phyloP scores from a whole-genome alignment of 441 rosid genomes.

The Flueggea neowawraea region DNA sequence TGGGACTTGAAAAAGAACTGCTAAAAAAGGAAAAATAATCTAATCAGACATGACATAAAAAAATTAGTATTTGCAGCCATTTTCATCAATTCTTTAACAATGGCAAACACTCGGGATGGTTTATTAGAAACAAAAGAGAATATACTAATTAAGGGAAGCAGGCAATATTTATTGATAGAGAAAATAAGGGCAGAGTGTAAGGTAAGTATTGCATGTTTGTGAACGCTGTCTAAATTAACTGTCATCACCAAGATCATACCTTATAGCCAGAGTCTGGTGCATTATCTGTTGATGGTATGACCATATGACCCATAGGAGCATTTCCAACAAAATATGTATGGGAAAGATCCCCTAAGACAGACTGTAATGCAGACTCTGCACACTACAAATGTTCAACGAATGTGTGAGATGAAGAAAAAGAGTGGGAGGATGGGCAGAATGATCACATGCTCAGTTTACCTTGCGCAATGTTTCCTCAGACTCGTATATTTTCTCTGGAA shows the following conservation, averaged over 20 bases:
- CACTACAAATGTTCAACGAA: constrained; percentile 44
- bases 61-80: neutral
- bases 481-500: constrained; percentile 82
- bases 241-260: constrained; percentile 31
- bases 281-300: constrained; percentile 37
- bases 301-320: constrained; percentile 95
- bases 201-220: neutral
- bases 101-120: neutral
- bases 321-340: constrained; percentile 91
- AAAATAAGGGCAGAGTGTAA: neutral
- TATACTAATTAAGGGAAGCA: neutral
- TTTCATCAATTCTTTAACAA: neutral
- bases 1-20: constrained; percentile 90
- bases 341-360: constrained; percentile 72
- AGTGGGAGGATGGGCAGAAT: neutral
- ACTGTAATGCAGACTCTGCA: constrained; percentile 82
- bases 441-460: constrained; percentile 32
- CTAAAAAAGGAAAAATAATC: constrained; percentile 27
- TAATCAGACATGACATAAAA: neutral
- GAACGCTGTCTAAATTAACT: neutral
- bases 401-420: constrained; percentile 7
- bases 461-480: constrained; percentile 88
- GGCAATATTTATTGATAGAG: neutral
- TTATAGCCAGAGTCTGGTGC: constrained; percentile 42
- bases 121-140: neutral